These are phyloP conservation scores for Amaranthus tricolor DNA, from an alignment of 179 eudicot genomes.

Conservation along the genomic window DNA sequence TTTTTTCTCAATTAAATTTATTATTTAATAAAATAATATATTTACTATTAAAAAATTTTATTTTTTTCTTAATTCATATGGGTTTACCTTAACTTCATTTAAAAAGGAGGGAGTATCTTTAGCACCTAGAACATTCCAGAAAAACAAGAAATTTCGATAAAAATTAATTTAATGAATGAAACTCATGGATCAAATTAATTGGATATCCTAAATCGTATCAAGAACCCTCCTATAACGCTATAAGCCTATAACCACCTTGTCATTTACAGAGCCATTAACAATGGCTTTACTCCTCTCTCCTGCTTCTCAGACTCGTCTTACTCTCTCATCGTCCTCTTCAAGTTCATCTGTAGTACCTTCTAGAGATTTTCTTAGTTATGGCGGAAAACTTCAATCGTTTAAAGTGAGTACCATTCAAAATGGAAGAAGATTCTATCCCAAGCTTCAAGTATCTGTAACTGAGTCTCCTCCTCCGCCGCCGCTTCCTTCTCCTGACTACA, in stretches of 20 bases:
- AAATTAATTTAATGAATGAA: not conserved
- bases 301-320: slow-evolving; percentile 18
- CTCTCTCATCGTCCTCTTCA: slow-evolving; percentile 18
- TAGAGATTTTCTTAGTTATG: not conserved
- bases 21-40: no score
- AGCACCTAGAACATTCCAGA: no score
- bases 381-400: slow-evolving; percentile 21
- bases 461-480: slow-evolving; percentile 33
- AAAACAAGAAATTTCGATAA: no score
- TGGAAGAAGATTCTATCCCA: slow-evolving; percentile 19
- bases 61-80: no score
- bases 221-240: not conserved
- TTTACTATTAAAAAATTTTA: no score
- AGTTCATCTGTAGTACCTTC: slow-evolving; percentile 12
- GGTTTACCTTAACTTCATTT: no score
- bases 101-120: no score
- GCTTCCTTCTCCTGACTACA: slow-evolving; percentile 6
- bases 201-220: not conserved
- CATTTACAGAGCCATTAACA: not conserved
- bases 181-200: not conserved
- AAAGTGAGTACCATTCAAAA: slow-evolving; percentile 14
- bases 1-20: no score
- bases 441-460: slow-evolving; percentile 24
- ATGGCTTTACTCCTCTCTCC: slow-evolving; percentile 32
- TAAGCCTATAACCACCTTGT: no score